These are phyloP conservation scores for Vanrija sp. DNA, from an alignment of 1,284 basidiomycete species.

Conservation along the genomic window DNA sequence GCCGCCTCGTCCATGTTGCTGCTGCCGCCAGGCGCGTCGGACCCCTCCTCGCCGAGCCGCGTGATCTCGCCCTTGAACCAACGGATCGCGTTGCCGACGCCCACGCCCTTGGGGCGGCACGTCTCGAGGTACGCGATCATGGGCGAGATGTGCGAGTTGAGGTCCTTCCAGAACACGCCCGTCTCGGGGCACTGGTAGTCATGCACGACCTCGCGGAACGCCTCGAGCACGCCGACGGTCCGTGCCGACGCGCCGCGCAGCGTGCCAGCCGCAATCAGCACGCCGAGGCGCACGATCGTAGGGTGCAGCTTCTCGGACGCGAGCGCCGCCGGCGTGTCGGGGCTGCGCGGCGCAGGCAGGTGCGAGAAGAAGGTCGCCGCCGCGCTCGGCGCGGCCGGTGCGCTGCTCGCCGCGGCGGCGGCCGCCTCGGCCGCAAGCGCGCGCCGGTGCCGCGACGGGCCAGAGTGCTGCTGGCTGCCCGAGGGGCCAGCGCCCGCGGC, in stretches of 20 bases:
- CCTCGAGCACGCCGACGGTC: conserved; percentile 51
- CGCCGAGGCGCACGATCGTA: conserved; percentile 42
- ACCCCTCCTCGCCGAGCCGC: conserved; percentile 73
- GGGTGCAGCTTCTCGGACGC: conserved; percentile 41
- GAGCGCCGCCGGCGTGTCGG: conserved; percentile 32
- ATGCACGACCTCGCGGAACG: conserved; percentile 51
- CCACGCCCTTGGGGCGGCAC: conserved; percentile 49
- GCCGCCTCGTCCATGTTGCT: conserved; percentile 69
- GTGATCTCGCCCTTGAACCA: conserved; percentile 97
- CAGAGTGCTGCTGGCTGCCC: background rate
- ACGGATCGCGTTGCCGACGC: conserved; percentile 49
- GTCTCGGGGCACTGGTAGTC: conserved; percentile 45
- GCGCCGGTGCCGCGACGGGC: conserved; percentile 15
- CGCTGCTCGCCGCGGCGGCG: conserved; percentile 11
- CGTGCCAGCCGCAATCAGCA: conserved; percentile 41
- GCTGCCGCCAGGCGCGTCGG: conserved; percentile 67
- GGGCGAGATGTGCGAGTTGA: conserved; percentile 44
- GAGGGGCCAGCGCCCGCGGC: background rate
- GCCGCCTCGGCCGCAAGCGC: conserved; percentile 6
- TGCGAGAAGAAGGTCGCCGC: conserved; percentile 56
- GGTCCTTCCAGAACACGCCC: conserved; percentile 46
- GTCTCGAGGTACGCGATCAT: conserved; percentile 50
- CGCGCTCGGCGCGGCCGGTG: conserved; percentile 15
- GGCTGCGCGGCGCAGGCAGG: conserved; percentile 56
- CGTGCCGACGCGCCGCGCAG: conserved; percentile 51